Conservation (phyloP, 2,329 filamentous ascomycete species). For the Exophiala xenobiotica region DNA sequence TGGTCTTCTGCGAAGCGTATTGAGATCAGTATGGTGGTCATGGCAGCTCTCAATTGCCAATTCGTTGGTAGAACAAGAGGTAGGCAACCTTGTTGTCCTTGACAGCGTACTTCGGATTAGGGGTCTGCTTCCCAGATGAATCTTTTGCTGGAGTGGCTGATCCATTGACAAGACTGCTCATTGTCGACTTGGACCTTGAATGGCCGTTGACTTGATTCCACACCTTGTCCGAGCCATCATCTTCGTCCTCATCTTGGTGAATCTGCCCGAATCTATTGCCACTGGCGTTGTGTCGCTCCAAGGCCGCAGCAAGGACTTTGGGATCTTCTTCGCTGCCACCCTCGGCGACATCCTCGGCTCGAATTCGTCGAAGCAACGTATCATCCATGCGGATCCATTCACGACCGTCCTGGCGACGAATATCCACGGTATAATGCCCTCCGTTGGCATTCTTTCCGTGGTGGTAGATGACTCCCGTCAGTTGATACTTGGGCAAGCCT, state of each 20-base stretch:
- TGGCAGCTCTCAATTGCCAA: conserved; percentile 9
- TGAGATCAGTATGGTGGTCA: background rate
- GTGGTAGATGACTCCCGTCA: conserved; percentile 92
- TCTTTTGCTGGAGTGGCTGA: conserved; percentile 54
- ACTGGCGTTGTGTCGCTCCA: conserved; percentile 61
- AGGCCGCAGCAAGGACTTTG: conserved; percentile 62
- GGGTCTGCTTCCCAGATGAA: conserved; percentile 57
- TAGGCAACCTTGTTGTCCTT: conserved; percentile 98
- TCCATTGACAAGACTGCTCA: conserved; percentile 58
- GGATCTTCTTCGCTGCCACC: conserved; percentile 78
- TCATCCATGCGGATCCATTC: conserved; percentile 98
- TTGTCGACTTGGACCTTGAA: conserved; percentile 68
- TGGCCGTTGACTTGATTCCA: conserved; percentile 86
- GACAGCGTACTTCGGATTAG: conserved; percentile 58
- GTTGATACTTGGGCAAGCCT: conserved; percentile 75
- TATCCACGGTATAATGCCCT: conserved; percentile 97
- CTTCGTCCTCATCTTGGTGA: conserved; percentile 65
- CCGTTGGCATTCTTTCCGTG: conserved; percentile 95
- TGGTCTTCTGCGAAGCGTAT: background rate
- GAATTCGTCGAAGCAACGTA: conserved; percentile 80
- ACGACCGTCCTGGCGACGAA: conserved; percentile 86
- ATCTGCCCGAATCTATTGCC: conserved; percentile 74
- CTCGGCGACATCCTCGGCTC: conserved; percentile 84
- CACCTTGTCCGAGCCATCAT: conserved; percentile 54
- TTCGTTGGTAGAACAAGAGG: conserved; percentile 85